phyloP scores from a whole-genome alignment of 179 eudicot genomes.

The Patellifolia procumbens region DNA sequence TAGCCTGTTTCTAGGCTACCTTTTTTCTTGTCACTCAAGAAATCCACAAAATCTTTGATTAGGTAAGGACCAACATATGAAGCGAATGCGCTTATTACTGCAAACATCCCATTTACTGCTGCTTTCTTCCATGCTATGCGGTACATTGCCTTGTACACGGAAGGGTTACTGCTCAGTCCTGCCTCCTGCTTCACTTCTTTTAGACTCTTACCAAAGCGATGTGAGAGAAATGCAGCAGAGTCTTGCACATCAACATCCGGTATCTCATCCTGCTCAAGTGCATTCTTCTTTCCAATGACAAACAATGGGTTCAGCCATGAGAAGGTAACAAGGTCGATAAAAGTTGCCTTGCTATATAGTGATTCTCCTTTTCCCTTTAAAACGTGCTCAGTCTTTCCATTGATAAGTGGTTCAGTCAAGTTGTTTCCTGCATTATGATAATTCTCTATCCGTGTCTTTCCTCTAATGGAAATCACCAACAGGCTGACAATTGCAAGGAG shows the following conservation, averaged over 20 bases:
- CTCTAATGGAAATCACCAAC: constrained; percentile 49
- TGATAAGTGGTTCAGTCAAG: constrained; percentile 63
- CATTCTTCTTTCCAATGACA: constrained; percentile 63
- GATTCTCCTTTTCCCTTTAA: constrained; percentile 45
- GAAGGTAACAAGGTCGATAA: constrained; percentile 63
- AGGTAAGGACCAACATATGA: constrained; percentile 93
- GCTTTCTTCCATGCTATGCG: constrained; percentile 64
- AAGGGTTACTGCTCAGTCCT: constrained; percentile 40
- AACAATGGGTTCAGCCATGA: constrained; percentile 96
- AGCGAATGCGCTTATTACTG: constrained; percentile 60
- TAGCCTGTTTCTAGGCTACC: constrained; percentile 62
- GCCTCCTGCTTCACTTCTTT: constrained; percentile 46
- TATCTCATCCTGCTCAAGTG: constrained; percentile 78
- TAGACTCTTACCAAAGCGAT: constrained; percentile 59
- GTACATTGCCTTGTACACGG: constrained; percentile 64
- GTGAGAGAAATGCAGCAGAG: constrained; percentile 57
- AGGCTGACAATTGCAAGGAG: constrained; percentile 55
- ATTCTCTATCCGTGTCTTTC: constrained; percentile 41
- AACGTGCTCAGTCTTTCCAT: constrained; percentile 39
- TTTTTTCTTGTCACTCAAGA: constrained; percentile 57
- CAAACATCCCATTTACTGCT: constrained; percentile 74
- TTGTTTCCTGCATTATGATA: constrained; percentile 26
- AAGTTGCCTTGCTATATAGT: constrained; percentile 65
- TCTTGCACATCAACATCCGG: constrained; percentile 72
- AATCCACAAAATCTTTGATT: constrained; percentile 68